These are phyloP conservation scores for Monotropa hypopitys DNA, from an alignment of 179 eudicot genomes.

Conservation along the genomic window DNA sequence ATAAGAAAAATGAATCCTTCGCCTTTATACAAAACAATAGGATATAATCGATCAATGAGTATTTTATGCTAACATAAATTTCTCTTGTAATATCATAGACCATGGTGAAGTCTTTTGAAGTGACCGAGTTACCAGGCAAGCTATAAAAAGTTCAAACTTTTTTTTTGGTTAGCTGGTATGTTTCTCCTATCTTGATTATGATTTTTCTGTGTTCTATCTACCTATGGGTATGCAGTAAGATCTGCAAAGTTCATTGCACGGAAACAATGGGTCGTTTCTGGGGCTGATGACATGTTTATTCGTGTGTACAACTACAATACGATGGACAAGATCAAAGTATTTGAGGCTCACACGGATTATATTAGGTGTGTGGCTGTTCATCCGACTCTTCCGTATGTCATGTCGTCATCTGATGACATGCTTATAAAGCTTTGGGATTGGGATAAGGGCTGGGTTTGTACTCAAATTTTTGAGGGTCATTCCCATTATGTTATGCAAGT, in stretches of 20 bases:
- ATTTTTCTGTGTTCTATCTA: slow-evolving; percentile 1
- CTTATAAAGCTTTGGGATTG: slow-evolving; percentile 99
- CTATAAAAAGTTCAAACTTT: not conserved
- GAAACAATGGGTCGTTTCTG: slow-evolving; percentile 98
- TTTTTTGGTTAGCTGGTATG: not conserved
- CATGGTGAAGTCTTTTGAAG: slow-evolving; percentile 89
- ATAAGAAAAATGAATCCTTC: not conserved
- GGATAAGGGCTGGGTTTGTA: slow-evolving; percentile 95
- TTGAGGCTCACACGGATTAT: slow-evolving; percentile 95
- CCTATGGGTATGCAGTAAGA: slow-evolving; percentile 48
- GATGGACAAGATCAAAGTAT: slow-evolving; percentile 89
- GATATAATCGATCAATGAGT: not conserved
- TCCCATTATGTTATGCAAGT: slow-evolving; percentile 99
- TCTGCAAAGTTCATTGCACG: slow-evolving; percentile 90
- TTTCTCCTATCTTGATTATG: slow-evolving; percentile 10
- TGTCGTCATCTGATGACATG: slow-evolving; percentile 98
- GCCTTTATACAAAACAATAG: not conserved
- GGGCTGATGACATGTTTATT: slow-evolving; percentile 90
- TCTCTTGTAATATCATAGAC: slow-evolving; percentile 31
- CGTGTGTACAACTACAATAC: slow-evolving; percentile 98
- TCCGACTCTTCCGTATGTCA: slow-evolving; percentile 87
- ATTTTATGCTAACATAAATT: slow-evolving; percentile 8
- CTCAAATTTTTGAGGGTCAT: slow-evolving; percentile 97
- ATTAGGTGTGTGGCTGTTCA: slow-evolving; percentile 98
- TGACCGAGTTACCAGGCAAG: slow-evolving; percentile 73